Base-by-base conservation (phyloP, 306 rosid species). In the Casuarina cunninghamiana region DNA sequence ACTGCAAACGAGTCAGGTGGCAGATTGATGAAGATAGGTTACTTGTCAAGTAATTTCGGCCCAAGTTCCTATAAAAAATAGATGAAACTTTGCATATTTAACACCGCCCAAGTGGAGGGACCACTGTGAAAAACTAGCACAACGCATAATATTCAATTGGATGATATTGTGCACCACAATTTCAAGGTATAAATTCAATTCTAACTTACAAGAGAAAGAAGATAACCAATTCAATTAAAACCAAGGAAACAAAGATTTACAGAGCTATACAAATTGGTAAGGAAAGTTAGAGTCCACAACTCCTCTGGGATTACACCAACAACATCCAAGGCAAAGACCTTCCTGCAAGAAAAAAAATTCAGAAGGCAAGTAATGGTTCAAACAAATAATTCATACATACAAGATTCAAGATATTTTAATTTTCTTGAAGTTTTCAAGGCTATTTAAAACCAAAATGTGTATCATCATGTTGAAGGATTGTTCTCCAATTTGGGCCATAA, bases 11-110 rank as follows among this genome's bases (percentile, higher is more conserved):
- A 69, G 85, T 74, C 15, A 94, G 88, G 78, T 86, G 89, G 21
- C 90, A 94, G 75, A 94, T 80, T 10, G 90, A 83, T 17, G 91
- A 70, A 72, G 98, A 86, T 3, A 91, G 80, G 67, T 88, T 68
- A 42, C 97, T 97, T 0, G 86, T 79, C 86, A 91, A 86, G 88
- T 74, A 26, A 26, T 26, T 26, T 26, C 32, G 32, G 32, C 32
- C 32, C 32, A 26, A 72, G 1, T 85, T 69, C 84, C 98, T 94
- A 82, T 48, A 75, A 82, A 44, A 85, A 74, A 50, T 63, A 7
- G 43, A 69, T 16, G 17, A 55, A 71, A 62, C 51, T 75, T 39
- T 79, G 73, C 67, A 57, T 26, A 58, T 35, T 13, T 5, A 17
- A 44, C 21, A 35, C 2, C 2, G 6, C 3, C 4, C 7, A 65